Evolutionary conservation across 2,329 filamentous ascomycete genomes (phyloP).

Genomic region (Sphaerulina populicola): DNA sequence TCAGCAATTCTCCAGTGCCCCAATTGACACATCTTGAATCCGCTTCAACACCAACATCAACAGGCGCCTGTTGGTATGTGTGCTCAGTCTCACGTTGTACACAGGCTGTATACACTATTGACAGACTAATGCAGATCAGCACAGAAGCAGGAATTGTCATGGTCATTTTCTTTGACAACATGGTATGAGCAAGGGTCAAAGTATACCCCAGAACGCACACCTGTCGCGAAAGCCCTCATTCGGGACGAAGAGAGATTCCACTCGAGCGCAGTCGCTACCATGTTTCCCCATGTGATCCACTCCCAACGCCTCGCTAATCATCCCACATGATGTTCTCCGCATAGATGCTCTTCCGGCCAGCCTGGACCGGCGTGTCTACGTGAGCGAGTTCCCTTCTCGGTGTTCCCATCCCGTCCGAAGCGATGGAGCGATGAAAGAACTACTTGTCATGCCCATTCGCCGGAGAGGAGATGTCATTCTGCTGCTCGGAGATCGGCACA

Average conservation of each 20-base stretch:
- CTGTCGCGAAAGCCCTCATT: no score
- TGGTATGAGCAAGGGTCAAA: no score
- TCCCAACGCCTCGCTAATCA: not conserved
- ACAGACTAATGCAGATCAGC: no score
- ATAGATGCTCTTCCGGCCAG: not conserved
- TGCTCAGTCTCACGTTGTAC: no score
- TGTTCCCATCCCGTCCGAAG: not conserved
- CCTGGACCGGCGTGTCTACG: not conserved
- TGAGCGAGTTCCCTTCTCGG: not conserved
- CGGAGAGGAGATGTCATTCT: conserved; percentile 21
- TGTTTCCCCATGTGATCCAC: not conserved
- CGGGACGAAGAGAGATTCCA: no score
- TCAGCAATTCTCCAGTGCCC: not conserved
- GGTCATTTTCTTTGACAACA: no score
- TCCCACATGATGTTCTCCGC: not conserved
- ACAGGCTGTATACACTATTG: no score
- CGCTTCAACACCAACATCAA: no score
- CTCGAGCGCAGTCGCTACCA: no score
- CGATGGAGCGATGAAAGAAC: not conserved
- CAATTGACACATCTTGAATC: not conserved
- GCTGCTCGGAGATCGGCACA: conserved; percentile 19
- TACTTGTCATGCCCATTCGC: conserved; percentile 15
- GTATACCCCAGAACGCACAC: no score
- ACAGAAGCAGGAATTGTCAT: no score
- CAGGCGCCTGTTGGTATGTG: no score